A percentile compares a stretch with the other conserved stretches of the same genome.
These are phyloP conservation scores for Talaromyces sp. DNA, from an alignment of 2,329 filamentous ascomycete genomes.

Conservation along the genomic window DNA sequence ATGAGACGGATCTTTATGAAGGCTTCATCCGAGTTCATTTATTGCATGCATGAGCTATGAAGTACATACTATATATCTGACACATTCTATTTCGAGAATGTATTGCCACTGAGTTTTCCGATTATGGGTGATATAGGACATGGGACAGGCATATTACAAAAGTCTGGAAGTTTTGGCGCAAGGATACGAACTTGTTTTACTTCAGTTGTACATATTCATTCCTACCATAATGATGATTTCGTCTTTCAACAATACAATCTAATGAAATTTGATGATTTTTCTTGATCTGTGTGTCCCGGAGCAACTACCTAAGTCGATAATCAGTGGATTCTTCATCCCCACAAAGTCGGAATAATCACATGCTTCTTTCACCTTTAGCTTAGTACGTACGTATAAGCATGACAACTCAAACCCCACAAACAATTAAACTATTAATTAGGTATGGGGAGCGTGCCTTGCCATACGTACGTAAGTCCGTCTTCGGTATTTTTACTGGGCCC, in stretches of 20 bases:
- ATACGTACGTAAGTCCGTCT: background rate
- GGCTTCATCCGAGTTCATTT: background rate
- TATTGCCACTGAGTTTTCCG: background rate
- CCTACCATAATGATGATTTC: background rate
- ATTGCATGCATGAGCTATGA: background rate
- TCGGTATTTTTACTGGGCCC: background rate
- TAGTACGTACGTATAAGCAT: background rate
- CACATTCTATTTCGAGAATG: background rate
- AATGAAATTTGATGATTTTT: background rate
- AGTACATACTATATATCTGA: background rate
- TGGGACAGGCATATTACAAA: slow-evolving; percentile 1
- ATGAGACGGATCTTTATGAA: background rate
- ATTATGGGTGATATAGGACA: background rate
- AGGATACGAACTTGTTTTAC: background rate
- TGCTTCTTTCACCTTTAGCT: background rate
- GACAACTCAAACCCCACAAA: background rate
- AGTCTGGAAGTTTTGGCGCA: background rate
- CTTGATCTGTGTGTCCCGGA: too few species aligned
- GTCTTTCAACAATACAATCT: background rate
- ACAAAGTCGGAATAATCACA: background rate
- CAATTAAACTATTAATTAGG: background rate
- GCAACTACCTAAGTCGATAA: background rate
- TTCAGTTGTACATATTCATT: background rate
- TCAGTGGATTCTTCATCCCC: background rate
- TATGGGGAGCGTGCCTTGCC: background rate